A percentile compares a stretch with the other conserved stretches of the same genome.
Evolutionary conservation across 2,329 filamentous ascomycete species (phyloP).

Genomic region (Colletotrichum tabaci): DNA sequence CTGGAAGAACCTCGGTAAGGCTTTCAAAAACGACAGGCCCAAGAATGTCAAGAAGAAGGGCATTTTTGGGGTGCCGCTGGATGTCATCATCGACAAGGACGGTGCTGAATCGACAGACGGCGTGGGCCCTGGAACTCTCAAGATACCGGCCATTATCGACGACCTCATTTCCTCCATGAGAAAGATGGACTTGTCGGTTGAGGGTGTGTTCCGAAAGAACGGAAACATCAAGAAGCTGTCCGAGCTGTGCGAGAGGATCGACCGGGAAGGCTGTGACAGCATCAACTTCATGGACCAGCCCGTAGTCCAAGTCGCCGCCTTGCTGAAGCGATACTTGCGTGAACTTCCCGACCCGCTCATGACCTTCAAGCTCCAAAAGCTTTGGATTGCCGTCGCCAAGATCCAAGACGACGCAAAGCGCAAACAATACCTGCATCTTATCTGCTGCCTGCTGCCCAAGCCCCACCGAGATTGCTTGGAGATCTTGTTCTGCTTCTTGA

Average conservation of each 20-base stretch:
- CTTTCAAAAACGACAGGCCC: constrained; percentile 88
- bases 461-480: constrained; percentile 94
- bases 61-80: constrained; percentile 90
- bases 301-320: constrained; percentile 92
- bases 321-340: constrained; percentile 95
- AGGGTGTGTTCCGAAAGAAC: constrained; percentile 99
- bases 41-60: constrained; percentile 91
- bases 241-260: constrained; percentile 88
- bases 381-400: constrained; percentile 93
- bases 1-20: constrained; percentile 98
- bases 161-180: constrained; percentile 95
- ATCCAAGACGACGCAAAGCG: constrained; percentile 86
- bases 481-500: constrained; percentile 94
- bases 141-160: constrained; percentile 94
- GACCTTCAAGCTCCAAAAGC: constrained; percentile 92
- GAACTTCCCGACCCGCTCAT: constrained; percentile 95
- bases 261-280: constrained; percentile 86
- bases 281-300: constrained; percentile 91
- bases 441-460: constrained; percentile 94
- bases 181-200: constrained; percentile 98
- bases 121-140: constrained; percentile 90
- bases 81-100: constrained; percentile 91
- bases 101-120: constrained; percentile 98
- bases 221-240: constrained; percentile 96
- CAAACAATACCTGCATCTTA: constrained; percentile 88